phyloP scores from a whole-genome alignment of 2,329 filamentous ascomycete genomes.

The Didymella segeticola region DNA sequence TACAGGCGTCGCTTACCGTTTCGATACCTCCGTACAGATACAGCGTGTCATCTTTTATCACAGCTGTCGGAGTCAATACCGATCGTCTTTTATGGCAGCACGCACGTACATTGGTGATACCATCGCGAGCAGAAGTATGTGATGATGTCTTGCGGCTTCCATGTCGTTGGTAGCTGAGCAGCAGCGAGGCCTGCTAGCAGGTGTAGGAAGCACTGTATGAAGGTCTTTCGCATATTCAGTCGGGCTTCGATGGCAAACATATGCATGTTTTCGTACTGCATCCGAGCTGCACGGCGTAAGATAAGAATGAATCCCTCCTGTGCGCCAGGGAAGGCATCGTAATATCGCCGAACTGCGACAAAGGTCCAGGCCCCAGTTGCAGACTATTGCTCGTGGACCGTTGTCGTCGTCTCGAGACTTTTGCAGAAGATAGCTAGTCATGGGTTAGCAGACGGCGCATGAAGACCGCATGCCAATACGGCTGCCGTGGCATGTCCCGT shows the following conservation, averaged over 20 bases:
- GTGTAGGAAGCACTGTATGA: not conserved
- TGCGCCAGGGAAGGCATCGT: not conserved
- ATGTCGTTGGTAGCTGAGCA: constrained; percentile 17
- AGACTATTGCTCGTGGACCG: not conserved
- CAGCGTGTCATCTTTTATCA: constrained; percentile 21
- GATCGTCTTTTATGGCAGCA: not conserved
- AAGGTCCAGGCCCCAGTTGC: not conserved
- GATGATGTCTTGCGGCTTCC: constrained; percentile 19
- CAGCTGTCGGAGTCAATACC: constrained; percentile 10
- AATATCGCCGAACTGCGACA: not conserved
- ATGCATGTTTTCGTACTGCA: too few species aligned
- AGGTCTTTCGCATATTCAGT: not conserved
- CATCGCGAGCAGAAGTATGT: constrained; percentile 25
- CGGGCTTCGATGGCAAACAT: not conserved
- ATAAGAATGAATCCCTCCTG: too few species aligned
- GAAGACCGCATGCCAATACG: not conserved
- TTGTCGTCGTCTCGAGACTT: not conserved
- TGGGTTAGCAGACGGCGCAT: constrained; percentile 7
- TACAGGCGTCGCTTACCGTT: constrained; percentile 7
- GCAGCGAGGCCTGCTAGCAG: not conserved
- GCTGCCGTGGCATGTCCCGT: not conserved
- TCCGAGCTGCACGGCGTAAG: too few species aligned
- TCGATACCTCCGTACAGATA: constrained; percentile 27
- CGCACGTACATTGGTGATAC: constrained; percentile 21
- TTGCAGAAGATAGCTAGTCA: not conserved